Percentiles rank a stretch among this genome's conserved stretches.
Evolutionary conservation across 2,329 filamentous ascomycete species (phyloP).

Genomic region (Colletotrichum viniferum): DNA sequence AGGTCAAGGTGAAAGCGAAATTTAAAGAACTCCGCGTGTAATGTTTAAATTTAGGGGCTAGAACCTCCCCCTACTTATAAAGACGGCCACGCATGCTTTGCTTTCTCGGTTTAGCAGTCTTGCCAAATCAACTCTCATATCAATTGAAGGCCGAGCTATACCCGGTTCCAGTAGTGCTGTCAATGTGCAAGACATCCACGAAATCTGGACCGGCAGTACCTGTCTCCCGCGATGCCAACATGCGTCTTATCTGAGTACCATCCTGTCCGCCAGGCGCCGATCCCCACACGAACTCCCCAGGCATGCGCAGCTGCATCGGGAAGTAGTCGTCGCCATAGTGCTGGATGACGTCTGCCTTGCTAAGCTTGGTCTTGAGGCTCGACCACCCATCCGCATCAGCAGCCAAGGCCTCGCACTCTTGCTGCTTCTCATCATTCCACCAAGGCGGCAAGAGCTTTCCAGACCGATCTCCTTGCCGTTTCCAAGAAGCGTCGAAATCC

Average conservation of each 20-base stretch:
- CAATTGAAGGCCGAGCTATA: background rate
- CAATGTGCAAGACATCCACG: background rate
- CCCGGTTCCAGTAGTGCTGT: background rate
- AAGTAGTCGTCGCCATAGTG: slow-evolving; percentile 48
- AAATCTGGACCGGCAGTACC: background rate
- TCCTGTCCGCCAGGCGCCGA: slow-evolving; percentile 30
- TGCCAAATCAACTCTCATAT: background rate
- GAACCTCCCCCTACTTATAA: background rate
- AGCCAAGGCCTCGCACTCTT: slow-evolving; percentile 40
- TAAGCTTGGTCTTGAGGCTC: slow-evolving; percentile 28
- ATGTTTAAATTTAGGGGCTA: background rate
- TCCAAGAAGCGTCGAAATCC: slow-evolving; percentile 43
- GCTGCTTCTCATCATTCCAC: slow-evolving; percentile 45
- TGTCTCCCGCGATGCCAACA: slow-evolving; percentile 21
- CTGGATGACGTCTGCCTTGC: slow-evolving; percentile 41
- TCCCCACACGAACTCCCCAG: slow-evolving; percentile 45
- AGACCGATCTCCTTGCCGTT: background rate
- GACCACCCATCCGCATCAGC: slow-evolving; percentile 29
- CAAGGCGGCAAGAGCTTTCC: slow-evolving; percentile 46
- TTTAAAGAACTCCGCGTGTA: background rate
- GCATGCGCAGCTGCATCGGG: slow-evolving; percentile 55
- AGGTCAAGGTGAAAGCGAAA: background rate
- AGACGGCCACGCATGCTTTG: background rate
- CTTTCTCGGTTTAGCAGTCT: background rate
- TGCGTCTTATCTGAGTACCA: slow-evolving; percentile 27